Conservation (phyloP, 768 basidiomycete species). For the Porphyrellus cyaneotinctus region DNA sequence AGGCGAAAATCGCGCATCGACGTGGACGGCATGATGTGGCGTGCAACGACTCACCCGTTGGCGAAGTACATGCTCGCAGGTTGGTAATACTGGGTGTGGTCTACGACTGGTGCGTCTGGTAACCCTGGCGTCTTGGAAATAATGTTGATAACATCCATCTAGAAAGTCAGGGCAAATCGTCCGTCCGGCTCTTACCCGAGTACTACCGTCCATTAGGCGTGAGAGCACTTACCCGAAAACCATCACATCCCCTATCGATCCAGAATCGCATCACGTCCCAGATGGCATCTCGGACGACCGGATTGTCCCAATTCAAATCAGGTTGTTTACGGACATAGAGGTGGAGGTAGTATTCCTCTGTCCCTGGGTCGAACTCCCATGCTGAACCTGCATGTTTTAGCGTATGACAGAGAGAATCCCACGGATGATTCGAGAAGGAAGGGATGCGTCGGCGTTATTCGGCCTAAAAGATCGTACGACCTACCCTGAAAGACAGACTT, state of each 20-base stretch:
- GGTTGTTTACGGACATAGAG: slow-evolving; percentile 65
- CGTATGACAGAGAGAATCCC: neutral
- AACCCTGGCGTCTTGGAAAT: slow-evolving; percentile 61
- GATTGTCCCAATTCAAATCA: slow-evolving; percentile 76
- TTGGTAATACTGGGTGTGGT: slow-evolving; percentile 50
- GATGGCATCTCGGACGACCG: slow-evolving; percentile 52
- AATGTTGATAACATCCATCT: slow-evolving; percentile 72
- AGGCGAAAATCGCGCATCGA: slow-evolving; percentile 3
- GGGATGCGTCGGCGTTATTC: neutral
- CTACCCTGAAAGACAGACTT: slow-evolving; percentile 59
- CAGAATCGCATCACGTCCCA: slow-evolving; percentile 69
- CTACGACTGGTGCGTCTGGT: slow-evolving; percentile 60
- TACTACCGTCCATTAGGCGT: neutral
- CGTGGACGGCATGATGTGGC: slow-evolving; percentile 4
- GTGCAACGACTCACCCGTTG: slow-evolving; percentile 48
- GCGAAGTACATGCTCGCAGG: slow-evolving; percentile 49
- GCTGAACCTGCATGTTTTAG: slow-evolving; percentile 45
- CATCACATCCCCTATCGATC: slow-evolving; percentile 71
- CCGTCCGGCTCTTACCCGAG: slow-evolving; percentile 2
- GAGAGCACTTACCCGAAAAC: slow-evolving; percentile 55
- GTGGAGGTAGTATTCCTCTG: slow-evolving; percentile 72
- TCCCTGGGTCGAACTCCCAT: slow-evolving; percentile 65
- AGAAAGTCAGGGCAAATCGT: neutral
- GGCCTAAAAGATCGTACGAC: slow-evolving; percentile 1
- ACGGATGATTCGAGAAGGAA: slow-evolving; percentile 1